phyloP scores from a whole-genome alignment of 2,329 filamentous ascomycete genomes.

The Neoascochyta sp. region DNA sequence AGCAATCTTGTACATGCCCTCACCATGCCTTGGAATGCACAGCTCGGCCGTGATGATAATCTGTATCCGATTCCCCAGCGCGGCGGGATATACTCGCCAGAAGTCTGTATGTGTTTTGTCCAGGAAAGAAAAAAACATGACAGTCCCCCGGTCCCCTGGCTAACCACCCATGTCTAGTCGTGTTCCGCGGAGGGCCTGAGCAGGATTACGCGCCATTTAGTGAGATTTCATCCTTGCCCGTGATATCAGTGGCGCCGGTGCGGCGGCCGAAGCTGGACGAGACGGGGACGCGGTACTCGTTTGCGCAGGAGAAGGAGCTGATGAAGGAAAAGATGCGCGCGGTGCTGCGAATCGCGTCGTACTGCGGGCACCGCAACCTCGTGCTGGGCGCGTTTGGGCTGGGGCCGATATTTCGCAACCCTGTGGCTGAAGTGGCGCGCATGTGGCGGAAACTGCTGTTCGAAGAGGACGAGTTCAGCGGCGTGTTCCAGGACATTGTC shows the following conservation, averaged over 20 bases:
- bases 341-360: constrained; percentile 64
- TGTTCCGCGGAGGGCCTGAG: constrained; percentile 66
- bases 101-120: constrained; percentile 58
- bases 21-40: constrained; percentile 53
- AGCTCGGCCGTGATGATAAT: constrained; percentile 33
- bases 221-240: constrained; percentile 57
- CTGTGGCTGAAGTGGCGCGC: constrained; percentile 41
- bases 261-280: constrained; percentile 70
- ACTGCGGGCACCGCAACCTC: constrained; percentile 39
- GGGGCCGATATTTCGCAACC: constrained; percentile 45
- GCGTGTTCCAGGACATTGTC: constrained; percentile 44
- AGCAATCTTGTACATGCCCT: constrained; percentile 70
- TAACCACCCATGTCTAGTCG: constrained; percentile 45
- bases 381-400: constrained; percentile 46
- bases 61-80: constrained; percentile 71
- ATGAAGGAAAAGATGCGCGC: constrained; percentile 70
- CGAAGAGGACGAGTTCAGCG: constrained; percentile 43
- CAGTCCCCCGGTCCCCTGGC: no score
- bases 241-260: constrained; percentile 70
- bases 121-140: no score
- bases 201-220: constrained; percentile 35
- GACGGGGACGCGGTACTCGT: constrained; percentile 65
- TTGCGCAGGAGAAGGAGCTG: constrained; percentile 66
- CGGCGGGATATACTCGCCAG: constrained; percentile 66
- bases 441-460: constrained; percentile 47